phyloP scores from a whole-genome alignment of 345 rosid species.

The Camelina neglecta region DNA sequence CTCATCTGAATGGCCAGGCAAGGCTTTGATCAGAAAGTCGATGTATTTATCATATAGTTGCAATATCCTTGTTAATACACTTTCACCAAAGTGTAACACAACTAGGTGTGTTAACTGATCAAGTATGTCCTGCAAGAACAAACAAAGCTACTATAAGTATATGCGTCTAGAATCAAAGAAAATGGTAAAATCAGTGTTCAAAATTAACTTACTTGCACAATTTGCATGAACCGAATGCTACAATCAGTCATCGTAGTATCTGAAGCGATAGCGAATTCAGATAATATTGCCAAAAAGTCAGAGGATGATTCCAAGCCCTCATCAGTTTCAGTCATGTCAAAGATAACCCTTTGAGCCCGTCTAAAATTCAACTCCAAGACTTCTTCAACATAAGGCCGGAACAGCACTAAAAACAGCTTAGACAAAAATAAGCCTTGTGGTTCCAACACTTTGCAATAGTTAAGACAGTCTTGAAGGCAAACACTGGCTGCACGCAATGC shows the following conservation, averaged over 20 bases:
- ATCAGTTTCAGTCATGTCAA: slow-evolving; percentile 60
- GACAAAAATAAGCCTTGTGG: slow-evolving; percentile 80
- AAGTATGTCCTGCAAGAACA: slow-evolving; percentile 72
- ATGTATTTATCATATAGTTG: slow-evolving; percentile 83
- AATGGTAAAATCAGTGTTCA: background rate
- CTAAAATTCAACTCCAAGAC: slow-evolving; percentile 88
- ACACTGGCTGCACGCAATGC: slow-evolving; percentile 81
- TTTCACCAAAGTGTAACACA: slow-evolving; percentile 83
- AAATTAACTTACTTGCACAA: slow-evolving; percentile 68
- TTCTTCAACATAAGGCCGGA: slow-evolving; percentile 88
- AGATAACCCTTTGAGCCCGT: slow-evolving; percentile 72
- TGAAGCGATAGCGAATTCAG: slow-evolving; percentile 64
- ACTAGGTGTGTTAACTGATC: slow-evolving; percentile 75
- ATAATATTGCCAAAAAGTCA: slow-evolving; percentile 58
- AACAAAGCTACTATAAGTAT: slow-evolving; percentile 18
- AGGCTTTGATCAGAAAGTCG: slow-evolving; percentile 74
- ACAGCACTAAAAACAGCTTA: slow-evolving; percentile 82
- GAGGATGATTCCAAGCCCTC: slow-evolving; percentile 64
- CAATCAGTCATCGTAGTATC: slow-evolving; percentile 68
- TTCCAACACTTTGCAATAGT: slow-evolving; percentile 78
- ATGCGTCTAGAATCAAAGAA: background rate
- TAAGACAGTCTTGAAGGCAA: slow-evolving; percentile 82
- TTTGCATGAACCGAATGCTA: slow-evolving; percentile 79
- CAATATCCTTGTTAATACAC: slow-evolving; percentile 69
- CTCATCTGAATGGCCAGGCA: slow-evolving; percentile 91